Evolutionary conservation across 1,284 basidiomycete genomes (phyloP), one percentile per base, ranked within the genome.

Genomic region (Cryptococcus sp.): DNA sequence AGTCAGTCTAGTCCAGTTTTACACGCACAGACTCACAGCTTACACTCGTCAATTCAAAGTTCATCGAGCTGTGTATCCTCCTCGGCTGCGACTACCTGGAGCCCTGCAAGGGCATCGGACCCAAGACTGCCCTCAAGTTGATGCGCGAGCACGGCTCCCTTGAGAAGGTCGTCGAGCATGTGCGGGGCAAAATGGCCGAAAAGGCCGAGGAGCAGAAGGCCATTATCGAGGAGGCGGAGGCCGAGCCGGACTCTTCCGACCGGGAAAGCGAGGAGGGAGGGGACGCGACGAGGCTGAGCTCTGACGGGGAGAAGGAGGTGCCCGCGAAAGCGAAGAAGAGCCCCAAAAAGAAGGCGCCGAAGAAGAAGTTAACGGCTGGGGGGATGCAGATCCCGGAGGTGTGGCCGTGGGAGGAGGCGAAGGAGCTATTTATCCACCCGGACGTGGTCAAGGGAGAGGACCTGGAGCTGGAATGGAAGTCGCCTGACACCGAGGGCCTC

Each of bases 321-420:
- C 28, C 46, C 3, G 15, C 38, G 20, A 21, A 16, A 4, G 56
- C 57, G 1, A 56, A 60, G 3, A 57, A 59, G 20, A 66, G 56
- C 48, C 62, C 60, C 18, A 75, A 73, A 57, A 62, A 64, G 50
- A 63, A 66, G 55, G 65, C 63, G 53, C 70, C 66, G 65, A 72
- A 68, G 56, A 76, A 72, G 65, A 73, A 70, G 61, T 69, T 68
- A 15, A 87, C 85, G 59, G 69, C 67, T 38, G 87, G 86, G 4
- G 90, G 89, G 1, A 79, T 92, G 54, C 79, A 82, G 39, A 82
- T 97, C 35, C 95, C 95, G 0, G 93, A 96, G 51, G 85, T 92
- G 59, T 98, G 93, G 93, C 92, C 91, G 33, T 98, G 91, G 88
- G 85, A 95, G 74, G 89, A 92, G 62, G 96, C 95, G 28, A 92